Conservation (phyloP, 805 yeast species). For the Barnettozyma populi region DNA sequence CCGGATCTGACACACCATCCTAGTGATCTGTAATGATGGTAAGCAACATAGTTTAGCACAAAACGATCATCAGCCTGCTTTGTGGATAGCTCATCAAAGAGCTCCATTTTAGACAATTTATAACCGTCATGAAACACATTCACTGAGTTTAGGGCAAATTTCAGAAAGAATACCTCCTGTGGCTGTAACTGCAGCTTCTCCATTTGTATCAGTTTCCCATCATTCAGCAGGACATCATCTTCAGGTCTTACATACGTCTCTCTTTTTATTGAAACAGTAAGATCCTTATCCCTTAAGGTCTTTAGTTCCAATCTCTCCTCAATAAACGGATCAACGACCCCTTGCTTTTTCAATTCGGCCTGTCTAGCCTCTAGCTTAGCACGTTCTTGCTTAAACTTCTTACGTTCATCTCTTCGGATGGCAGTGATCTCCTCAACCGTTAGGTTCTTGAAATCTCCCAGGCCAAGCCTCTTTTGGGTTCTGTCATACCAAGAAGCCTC, state of each 20-base stretch:
- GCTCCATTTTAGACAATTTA: slow-evolving; percentile 12
- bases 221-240: slow-evolving; percentile 29
- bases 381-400: slow-evolving; percentile 65
- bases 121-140: slow-evolving; percentile 26
- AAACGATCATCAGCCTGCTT: slow-evolving; percentile 25
- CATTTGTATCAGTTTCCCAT: slow-evolving; percentile 27
- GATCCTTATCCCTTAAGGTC: slow-evolving; percentile 28
- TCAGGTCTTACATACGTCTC: slow-evolving; percentile 28
- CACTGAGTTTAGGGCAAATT: slow-evolving; percentile 49
- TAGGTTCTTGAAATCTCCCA: slow-evolving; percentile 31
- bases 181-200: slow-evolving; percentile 60
- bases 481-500: slow-evolving; percentile 90
- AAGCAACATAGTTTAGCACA: slow-evolving; percentile 52
- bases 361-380: slow-evolving; percentile 49
- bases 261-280: slow-evolving; percentile 19
- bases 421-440: slow-evolving; percentile 76
- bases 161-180: slow-evolving; percentile 67
- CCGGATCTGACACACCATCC: slow-evolving; percentile 97
- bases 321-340: slow-evolving; percentile 32
- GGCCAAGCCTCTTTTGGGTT: slow-evolving; percentile 48
- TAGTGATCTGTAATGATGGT: slow-evolving; percentile 78
- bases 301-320: slow-evolving; percentile 29
- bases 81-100: slow-evolving; percentile 13
- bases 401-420: slow-evolving; percentile 64
- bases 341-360: slow-evolving; percentile 34